Conservation (phyloP, 768 basidiomycete genomes). For the Mycena haematopus region DNA sequence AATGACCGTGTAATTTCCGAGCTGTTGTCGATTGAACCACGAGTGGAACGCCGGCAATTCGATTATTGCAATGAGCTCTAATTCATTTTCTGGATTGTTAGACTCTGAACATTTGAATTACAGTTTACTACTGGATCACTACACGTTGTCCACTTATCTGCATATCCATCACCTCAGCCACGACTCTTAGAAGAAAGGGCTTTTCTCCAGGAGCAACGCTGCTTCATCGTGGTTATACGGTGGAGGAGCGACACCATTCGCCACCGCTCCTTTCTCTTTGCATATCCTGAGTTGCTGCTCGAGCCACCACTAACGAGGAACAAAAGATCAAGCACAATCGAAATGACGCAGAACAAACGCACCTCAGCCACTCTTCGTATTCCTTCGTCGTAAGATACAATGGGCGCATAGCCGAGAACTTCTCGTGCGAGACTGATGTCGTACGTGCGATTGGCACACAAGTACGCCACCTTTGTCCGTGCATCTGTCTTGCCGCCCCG, state of each 20-base stretch:
- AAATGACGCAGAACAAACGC: constrained; percentile 31
- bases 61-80: too few relatives aligned
- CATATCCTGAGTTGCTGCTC: not conserved
- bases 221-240: not conserved
- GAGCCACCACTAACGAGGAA: not conserved
- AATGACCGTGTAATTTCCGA: too few relatives aligned
- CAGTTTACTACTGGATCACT: not conserved
- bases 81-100: too few relatives aligned
- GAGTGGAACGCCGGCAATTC: too few relatives aligned
- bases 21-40: too few relatives aligned
- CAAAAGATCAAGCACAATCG: too few relatives aligned
- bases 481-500: constrained; percentile 50
- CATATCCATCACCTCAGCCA: not conserved
- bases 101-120: too few relatives aligned
- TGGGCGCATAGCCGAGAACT: constrained; percentile 57
- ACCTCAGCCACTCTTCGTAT: constrained; percentile 43
- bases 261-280: not conserved
- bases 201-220: constrained; percentile 4
- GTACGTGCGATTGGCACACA: constrained; percentile 51
- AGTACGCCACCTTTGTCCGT: constrained; percentile 44
- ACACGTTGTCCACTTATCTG: not conserved
- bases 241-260: not conserved
- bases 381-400: constrained; percentile 54
- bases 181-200: constrained; percentile 9
- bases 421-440: constrained; percentile 55